Conservation (phyloP, 805 yeast genomes). For the Myxozyma nipponensis region DNA sequence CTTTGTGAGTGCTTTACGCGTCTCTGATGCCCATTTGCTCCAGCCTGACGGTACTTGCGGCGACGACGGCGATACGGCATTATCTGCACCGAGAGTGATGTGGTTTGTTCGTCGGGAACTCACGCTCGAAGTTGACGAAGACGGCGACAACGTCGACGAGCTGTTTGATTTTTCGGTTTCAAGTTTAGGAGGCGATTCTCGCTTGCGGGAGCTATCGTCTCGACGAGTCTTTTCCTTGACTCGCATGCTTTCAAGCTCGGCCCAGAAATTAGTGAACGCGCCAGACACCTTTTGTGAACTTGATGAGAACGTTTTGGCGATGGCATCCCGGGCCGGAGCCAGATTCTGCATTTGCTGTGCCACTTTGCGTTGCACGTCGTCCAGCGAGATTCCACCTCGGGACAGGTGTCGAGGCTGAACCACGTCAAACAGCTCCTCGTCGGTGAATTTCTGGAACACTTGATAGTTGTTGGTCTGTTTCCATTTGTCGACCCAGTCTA, state of each 20-base stretch:
- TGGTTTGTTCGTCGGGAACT: neutral
- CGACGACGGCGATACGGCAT: slow-evolving; percentile 11
- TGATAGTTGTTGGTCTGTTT: slow-evolving; percentile 51
- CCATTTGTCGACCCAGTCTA: slow-evolving; percentile 52
- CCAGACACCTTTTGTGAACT: slow-evolving; percentile 31
- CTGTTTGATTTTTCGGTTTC: neutral
- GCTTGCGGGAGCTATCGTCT: slow-evolving; percentile 2
- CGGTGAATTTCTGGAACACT: slow-evolving; percentile 55
- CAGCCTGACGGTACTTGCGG: slow-evolving; percentile 13
- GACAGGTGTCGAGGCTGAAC: slow-evolving; percentile 47
- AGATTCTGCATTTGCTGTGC: slow-evolving; percentile 27
- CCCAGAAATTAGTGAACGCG: slow-evolving; percentile 35
- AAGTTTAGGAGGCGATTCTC: neutral
- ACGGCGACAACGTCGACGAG: neutral
- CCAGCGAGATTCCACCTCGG: slow-evolving; percentile 29
- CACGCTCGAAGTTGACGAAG: slow-evolving; percentile 9
- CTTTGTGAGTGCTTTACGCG: slow-evolving; percentile 15
- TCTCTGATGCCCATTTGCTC: slow-evolving; percentile 27
- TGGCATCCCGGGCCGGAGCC: slow-evolving; percentile 31
- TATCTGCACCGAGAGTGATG: slow-evolving; percentile 6
- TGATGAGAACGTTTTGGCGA: slow-evolving; percentile 30
- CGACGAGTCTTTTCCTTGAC: slow-evolving; percentile 21
- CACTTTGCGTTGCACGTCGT: slow-evolving; percentile 30
- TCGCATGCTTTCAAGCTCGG: slow-evolving; percentile 23
- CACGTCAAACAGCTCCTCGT: slow-evolving; percentile 64